Conservation (phyloP, 1,139 yeast species). For the Candida labiduridarum region DNA sequence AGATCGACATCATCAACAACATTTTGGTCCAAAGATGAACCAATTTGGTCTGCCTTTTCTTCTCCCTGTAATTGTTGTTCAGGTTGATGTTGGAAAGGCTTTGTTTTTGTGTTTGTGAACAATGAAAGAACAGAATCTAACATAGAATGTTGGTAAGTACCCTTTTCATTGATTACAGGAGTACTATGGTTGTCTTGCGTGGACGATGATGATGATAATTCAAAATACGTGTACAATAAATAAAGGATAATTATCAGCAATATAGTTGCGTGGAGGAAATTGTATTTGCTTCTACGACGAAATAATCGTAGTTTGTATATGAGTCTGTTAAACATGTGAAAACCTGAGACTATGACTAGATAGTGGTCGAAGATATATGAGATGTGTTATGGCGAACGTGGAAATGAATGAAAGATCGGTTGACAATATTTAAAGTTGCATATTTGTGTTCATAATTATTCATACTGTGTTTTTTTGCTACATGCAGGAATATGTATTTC, state of each 20-base stretch:
- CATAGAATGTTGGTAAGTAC: conserved; percentile 7
- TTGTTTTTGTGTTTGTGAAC: conserved; percentile 4
- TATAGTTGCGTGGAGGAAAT: conserved; percentile 5
- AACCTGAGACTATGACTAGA: neutral
- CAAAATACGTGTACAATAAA: neutral
- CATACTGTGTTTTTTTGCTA: no score
- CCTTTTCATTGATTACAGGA: conserved; percentile 9
- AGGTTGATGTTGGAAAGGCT: conserved; percentile 4
- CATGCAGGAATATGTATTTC: no score
- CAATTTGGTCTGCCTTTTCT: neutral
- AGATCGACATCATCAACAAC: neutral
- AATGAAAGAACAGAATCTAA: neutral
- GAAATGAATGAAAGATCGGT: neutral
- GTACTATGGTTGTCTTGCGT: neutral
- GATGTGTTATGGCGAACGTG: neutral
- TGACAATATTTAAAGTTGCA: no score
- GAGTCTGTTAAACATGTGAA: conserved; percentile 1
- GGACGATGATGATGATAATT: neutral
- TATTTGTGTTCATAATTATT: no score
- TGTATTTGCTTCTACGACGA: conserved; percentile 11
- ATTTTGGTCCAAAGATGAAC: neutral
- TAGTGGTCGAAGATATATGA: neutral
- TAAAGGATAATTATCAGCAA: conserved; percentile 6
- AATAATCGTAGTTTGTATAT: conserved; percentile 7
- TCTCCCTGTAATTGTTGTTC: neutral